Base-by-base conservation (phyloP, 176 grass and related monocot genomes). In the Oryza punctata region DNA sequence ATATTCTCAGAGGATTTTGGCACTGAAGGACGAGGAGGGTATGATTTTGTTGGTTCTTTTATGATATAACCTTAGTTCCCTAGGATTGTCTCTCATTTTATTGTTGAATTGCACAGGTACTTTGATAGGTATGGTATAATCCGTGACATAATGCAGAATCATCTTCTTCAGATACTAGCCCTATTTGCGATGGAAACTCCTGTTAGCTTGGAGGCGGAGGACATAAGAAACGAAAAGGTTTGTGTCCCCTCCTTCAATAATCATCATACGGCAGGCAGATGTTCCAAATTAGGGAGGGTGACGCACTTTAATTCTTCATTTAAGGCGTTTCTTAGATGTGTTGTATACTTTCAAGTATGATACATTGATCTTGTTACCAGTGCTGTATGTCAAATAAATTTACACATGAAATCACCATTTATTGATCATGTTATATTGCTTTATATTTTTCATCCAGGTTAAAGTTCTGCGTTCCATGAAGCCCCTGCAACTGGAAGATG, bases 71-170 rank as follows among this genome's bases (percentile, higher is more conserved):
- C 29, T 60, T 71, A 41, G 37, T 86, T 81, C 2, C 63, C 15
- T 84, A 70, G 73, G 50, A 61, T 81, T 81, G 7, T 80, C 7
- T 61, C 78, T 89, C 73, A 52, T 65, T 80, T 73, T 59, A 33
- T 46, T 91, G 24, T 66, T 89, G 12, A 57, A 30, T 63, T 70
- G 26, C 61, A 49, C 88, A 98, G 96, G 87, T 98, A 98, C 82
- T 98, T 98, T 61, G 93, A 98, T 82, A 83, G 90, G 61, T 98
- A 95, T 21, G 91, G 96, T 64, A 94, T 98, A 76, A 98, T 95
- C 86, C 87, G 96, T 87, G 96, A 98, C 87, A 98, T 98, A 67
- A 98, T 95, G 96, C 96, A 98, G 81, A 98, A 93, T 76, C 96
- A 98, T 94, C 88, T 98, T 71, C 89, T 95, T 83, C 96, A 98